Evolutionary conservation across 176 grass and related monocot genomes (phyloP), one percentile per base, ranked within the genome.

Genomic region (Themeda triandra): DNA sequence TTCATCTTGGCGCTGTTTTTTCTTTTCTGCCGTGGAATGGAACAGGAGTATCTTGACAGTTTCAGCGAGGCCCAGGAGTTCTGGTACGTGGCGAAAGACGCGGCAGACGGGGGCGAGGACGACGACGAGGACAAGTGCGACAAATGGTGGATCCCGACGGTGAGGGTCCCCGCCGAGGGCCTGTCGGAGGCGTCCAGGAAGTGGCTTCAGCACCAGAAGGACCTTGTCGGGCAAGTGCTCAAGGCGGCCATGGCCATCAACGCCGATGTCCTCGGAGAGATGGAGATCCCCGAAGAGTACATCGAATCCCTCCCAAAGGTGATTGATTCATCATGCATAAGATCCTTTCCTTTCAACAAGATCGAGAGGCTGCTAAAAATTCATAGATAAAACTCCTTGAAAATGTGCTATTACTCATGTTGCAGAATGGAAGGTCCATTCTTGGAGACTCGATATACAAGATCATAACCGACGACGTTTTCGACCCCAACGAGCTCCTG

Each of bases 231-330:
- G 77, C 94, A 96, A 53, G 94, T 93, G 63, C 91, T 88, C 28
- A 96, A 96, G 86, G 94, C 91, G 78, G 91, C 74, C 71, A 96
- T 96, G 94, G 84, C 91, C 29, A 96, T 96, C 51, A 96, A 96
- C 69, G 94, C 86, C 13, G 81, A 93, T 63, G 81, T 88, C 39
- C 84, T 96, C 48, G 51, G 71, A 11, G 82, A 91, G 81, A 96
- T 96, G 94, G 91, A 93, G 58, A 85, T 89, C 74, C 94, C 94
- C 9, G 94, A 91, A 48, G 91, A 80, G 58, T 93, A 93, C 13
- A 83, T 91, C 1, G 94, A 93, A 14, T 83, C 89, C 40, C 87
- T 96, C 66, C 94, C 94, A 9, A 96, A 96, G 91, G 94, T 96
- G 75, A 77, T 39, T 63, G 8, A 21, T 51, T 53, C 49, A 60